A percentile compares a stretch with the other conserved stretches of the same genome.
Evolutionary conservation across 331 rosid genomes (phyloP).

Genomic region (Acacia concinna): DNA sequence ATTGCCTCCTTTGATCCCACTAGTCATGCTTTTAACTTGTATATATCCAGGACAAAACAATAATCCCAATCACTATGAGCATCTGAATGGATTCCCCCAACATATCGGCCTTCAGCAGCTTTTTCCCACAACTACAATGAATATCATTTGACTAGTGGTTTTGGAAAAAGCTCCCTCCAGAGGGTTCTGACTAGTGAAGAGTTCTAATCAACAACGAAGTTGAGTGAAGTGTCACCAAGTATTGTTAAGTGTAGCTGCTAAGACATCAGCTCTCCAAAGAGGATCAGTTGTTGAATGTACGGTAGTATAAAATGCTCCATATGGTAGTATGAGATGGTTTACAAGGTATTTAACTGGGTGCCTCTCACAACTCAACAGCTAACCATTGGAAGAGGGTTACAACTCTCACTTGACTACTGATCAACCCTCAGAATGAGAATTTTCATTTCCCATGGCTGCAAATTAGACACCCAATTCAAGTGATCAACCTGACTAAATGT

Average conservation of each 20-base stretch:
- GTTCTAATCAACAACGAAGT: background rate
- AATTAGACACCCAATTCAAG: background rate
- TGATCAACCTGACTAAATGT: background rate
- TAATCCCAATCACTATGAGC: background rate
- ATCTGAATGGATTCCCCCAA: background rate
- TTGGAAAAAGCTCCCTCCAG: background rate
- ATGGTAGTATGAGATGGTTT: background rate
- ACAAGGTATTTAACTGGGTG: background rate
- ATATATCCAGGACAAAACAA: conserved; percentile 9
- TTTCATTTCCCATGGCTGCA: background rate
- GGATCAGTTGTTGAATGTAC: background rate
- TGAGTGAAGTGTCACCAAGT: background rate
- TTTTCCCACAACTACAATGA: background rate
- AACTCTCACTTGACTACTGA: background rate
- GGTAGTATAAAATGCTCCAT: background rate
- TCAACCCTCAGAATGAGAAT: background rate
- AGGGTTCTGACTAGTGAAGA: background rate
- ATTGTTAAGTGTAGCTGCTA: background rate
- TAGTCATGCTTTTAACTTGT: background rate
- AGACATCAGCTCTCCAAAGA: background rate
- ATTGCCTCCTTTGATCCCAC: background rate
- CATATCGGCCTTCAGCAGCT: background rate
- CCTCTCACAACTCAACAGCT: background rate
- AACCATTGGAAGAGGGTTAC: background rate
- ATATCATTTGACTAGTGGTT: background rate